These are phyloP conservation scores for Thelonectria discophora DNA, from an alignment of 2,329 filamentous ascomycete genomes.

Conservation along the genomic window DNA sequence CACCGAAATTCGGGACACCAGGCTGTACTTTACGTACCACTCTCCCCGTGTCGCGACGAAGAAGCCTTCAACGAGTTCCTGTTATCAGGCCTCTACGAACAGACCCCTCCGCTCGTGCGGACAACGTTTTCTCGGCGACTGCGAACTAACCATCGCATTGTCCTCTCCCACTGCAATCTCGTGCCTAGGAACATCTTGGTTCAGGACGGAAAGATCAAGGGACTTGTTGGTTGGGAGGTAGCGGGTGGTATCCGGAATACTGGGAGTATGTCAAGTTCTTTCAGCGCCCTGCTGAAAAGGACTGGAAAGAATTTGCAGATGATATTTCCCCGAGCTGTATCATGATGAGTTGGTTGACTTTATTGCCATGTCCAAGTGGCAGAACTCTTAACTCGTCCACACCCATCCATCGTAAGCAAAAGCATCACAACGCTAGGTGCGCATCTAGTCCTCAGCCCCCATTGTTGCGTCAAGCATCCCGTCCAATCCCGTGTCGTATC, in stretches of 20 bases:
- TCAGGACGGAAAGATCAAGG: conserved; percentile 49
- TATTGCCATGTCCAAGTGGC: conserved; percentile 36
- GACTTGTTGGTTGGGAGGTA: conserved; percentile 58
- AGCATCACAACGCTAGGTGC: not conserved
- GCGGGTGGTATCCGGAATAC: conserved; percentile 57
- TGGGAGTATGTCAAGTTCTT: conserved; percentile 51
- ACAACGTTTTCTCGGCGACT: conserved; percentile 37
- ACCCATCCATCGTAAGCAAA: not conserved
- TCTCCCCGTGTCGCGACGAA: conserved; percentile 37
- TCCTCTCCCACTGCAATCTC: conserved; percentile 63
- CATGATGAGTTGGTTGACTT: conserved; percentile 41
- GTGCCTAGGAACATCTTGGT: conserved; percentile 55
- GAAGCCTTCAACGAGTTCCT: conserved; percentile 41
- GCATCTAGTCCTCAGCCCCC: conserved; percentile 7
- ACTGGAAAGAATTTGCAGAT: conserved; percentile 34
- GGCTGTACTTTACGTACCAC: conserved; percentile 33
- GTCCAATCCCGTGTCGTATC: not conserved
- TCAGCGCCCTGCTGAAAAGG: conserved; percentile 26
- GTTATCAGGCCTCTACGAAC: conserved; percentile 24
- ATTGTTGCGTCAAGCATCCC: conserved; percentile 5
- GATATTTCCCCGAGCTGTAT: conserved; percentile 39
- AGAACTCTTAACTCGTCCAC: conserved; percentile 24
- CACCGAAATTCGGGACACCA: conserved; percentile 40
- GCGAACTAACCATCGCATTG: conserved; percentile 43
- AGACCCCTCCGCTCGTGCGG: conserved; percentile 31